Evolutionary conservation across 2,329 filamentous ascomycete genomes (phyloP).

Genomic region (Fusarium nanum): DNA sequence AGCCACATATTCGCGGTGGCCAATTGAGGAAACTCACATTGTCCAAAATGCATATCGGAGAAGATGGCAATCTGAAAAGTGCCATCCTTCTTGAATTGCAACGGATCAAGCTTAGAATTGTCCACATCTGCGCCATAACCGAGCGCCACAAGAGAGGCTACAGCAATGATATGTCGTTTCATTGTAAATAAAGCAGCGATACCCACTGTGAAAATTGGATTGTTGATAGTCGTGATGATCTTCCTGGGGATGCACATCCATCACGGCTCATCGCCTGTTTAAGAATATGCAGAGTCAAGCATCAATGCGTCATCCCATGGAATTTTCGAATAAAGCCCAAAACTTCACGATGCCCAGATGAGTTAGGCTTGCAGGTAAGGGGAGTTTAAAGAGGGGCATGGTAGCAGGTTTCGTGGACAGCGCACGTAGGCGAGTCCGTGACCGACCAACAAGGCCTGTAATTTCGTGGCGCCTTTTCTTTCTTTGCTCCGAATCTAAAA

Average conservation of each 20-base stretch:
- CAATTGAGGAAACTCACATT: slow-evolving; percentile 21
- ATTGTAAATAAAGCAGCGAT: background rate
- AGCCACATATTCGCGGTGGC: background rate
- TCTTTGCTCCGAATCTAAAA: background rate
- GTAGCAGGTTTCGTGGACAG: slow-evolving; percentile 5
- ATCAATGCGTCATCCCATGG: slow-evolving; percentile 23
- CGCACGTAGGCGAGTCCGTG: background rate
- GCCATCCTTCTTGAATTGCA: slow-evolving; percentile 35
- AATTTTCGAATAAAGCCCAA: background rate
- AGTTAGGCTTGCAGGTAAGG: slow-evolving; percentile 10
- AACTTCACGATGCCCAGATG: slow-evolving; percentile 8
- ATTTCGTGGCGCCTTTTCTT: background rate
- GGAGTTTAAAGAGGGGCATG: slow-evolving; percentile 10
- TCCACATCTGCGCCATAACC: slow-evolving; percentile 11
- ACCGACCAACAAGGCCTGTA: background rate
- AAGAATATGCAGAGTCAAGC: slow-evolving; percentile 12
- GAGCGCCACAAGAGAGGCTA: slow-evolving; percentile 12
- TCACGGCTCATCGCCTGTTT: slow-evolving; percentile 7
- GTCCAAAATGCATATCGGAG: slow-evolving; percentile 43
- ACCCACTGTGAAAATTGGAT: background rate
- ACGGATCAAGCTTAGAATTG: slow-evolving; percentile 29
- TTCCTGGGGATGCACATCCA: background rate
- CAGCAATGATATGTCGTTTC: slow-evolving; percentile 1
- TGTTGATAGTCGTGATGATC: background rate
- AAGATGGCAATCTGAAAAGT: slow-evolving; percentile 43